A percentile compares a stretch with the other conserved stretches of the same genome.
Evolutionary conservation across 2,329 filamentous ascomycete species (phyloP).

Genomic region (Corinectria fuckeliana): DNA sequence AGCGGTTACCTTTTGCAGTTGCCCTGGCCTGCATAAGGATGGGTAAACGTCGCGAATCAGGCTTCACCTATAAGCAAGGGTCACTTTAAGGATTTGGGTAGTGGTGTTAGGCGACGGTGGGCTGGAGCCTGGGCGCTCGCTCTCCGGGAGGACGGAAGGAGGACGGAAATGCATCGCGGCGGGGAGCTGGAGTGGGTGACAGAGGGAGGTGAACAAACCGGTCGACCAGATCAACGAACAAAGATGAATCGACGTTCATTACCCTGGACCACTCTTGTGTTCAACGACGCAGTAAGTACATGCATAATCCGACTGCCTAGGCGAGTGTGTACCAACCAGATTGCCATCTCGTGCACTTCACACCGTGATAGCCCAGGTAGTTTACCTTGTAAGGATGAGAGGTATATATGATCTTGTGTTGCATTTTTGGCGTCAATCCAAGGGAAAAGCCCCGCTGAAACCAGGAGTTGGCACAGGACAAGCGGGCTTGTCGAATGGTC

Average conservation of each 20-base stretch:
- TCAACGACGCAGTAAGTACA: background rate
- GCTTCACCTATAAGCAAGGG: background rate
- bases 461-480: background rate
- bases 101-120: background rate
- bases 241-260: background rate
- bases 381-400: background rate
- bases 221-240: background rate
- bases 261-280: background rate
- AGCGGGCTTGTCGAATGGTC: background rate
- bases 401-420: slow-evolving; percentile 1
- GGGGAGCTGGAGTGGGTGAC: background rate
- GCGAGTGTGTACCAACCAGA: background rate
- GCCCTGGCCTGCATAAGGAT: background rate
- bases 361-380: background rate
- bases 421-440: slow-evolving; percentile 4
- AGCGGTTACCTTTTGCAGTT: background rate
- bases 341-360: background rate
- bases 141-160: background rate
- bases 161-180: background rate
- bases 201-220: background rate
- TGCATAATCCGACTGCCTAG: background rate
- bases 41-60: background rate
- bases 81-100: background rate
- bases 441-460: background rate
- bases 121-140: background rate